Conservation (phyloP, 202 grass and related monocot genomes). For the Bolboschoenoplectus hybrid region DNA sequence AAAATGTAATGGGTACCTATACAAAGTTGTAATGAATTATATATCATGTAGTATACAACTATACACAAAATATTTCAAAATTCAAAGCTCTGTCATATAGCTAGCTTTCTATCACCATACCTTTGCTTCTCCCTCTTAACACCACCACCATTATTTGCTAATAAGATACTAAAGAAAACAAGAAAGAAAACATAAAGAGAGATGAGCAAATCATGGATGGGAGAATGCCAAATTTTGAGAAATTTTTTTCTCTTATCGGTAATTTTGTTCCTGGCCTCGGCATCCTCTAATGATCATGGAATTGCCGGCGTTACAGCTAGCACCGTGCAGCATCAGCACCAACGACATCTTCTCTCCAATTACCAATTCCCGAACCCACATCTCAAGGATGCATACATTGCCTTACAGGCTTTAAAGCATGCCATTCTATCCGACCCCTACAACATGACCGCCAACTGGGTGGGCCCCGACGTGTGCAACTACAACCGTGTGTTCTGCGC, state of each 20-base stretch:
- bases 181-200: background rate
- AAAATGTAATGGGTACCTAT: background rate
- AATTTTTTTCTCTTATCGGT: background rate
- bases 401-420: slow-evolving; percentile 71
- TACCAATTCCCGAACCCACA: slow-evolving; percentile 55
- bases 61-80: background rate
- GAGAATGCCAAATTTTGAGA: slow-evolving; percentile 31
- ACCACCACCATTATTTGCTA: slow-evolving; percentile 27
- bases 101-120: background rate
- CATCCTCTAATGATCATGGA: slow-evolving; percentile 8
- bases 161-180: slow-evolving; percentile 5
- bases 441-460: slow-evolving; percentile 66
- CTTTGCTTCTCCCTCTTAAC: background rate
- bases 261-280: background rate
- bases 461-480: slow-evolving; percentile 58
- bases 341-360: slow-evolving; percentile 43
- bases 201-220: background rate
- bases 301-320: background rate
- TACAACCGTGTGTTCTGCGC: slow-evolving; percentile 72
- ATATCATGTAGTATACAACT: background rate
- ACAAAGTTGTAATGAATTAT: slow-evolving; percentile 2
- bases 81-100: background rate
- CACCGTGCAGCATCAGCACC: slow-evolving; percentile 3
- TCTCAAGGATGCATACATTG: slow-evolving; percentile 62
- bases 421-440: slow-evolving; percentile 86